Base-by-base conservation (phyloP, 805 yeast genomes). In the Cyberlindnera japonica region DNA sequence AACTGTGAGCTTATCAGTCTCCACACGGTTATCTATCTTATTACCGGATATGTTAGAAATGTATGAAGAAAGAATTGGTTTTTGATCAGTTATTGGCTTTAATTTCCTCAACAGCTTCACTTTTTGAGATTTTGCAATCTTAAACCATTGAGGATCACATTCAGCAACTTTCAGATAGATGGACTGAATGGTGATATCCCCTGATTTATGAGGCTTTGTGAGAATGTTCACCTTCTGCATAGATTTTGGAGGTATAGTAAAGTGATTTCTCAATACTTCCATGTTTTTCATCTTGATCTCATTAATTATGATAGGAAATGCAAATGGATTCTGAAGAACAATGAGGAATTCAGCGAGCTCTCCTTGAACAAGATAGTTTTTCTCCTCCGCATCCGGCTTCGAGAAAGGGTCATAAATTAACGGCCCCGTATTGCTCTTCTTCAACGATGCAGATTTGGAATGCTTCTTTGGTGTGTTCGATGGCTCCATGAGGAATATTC, bases 311-410 rank as follows among this genome's bases (percentile, higher is more conserved):
- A 90, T 64, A 30, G 82, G 87, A 59, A 86, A 87, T 6, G 75
- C 74, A 62, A 78, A 87, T 8, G 96, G 95, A 57, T 91, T 91
- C 54, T 83, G 89, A 8, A 90, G 53, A 3, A 68, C 63, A 2
- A 86, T 63, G 6, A 65, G 57, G 14, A 84, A 65, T 41, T 78
- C 83, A 11, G 76, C 73, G 5, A 74, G 66, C 38, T 88, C 95
- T 24, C 79, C 84, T 48, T 75, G 75, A 14, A 80, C 79, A 6
- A 79, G 49, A 15, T 67, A 54, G 45, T 62, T 52, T 35, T 45
- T 51, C 21, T 54, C 57, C 12, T 41, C 45, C 2, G 37, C 40
- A 15, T 45, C 44, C 2, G 44, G 44, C n/a, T 50, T 56, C 9
- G 57, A 54, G 43, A 51, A 76, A 0, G 93, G 91, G 55, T 84